phyloP scores from a whole-genome alignment of 2,329 filamentous ascomycete genomes.

The Scytalidium lignicola region DNA sequence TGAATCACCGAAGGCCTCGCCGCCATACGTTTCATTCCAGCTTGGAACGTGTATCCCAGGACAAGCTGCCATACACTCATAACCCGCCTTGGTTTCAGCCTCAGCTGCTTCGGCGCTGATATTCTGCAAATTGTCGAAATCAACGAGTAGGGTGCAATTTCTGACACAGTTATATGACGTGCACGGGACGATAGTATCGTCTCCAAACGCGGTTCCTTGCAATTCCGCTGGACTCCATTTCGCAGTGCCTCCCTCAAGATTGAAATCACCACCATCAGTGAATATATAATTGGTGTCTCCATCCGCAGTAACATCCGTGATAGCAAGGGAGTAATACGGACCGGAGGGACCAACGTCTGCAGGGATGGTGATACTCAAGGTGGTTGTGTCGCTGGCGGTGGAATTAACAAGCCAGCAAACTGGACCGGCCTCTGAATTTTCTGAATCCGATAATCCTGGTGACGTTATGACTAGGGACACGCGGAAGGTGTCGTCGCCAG shows the following conservation, averaged over 20 bases:
- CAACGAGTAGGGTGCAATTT: neutral
- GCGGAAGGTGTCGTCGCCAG: neutral
- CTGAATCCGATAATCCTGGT: neutral
- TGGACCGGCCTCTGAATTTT: neutral
- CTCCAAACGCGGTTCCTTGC: neutral
- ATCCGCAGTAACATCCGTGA: neutral
- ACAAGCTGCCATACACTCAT: neutral
- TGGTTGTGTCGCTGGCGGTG: neutral
- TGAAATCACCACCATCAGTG: neutral
- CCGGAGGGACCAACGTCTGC: neutral
- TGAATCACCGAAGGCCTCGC: neutral
- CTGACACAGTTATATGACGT: neutral
- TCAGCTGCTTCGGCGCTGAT: neutral
- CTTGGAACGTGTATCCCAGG: neutral
- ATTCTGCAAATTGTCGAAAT: neutral
- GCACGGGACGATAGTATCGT: neutral
- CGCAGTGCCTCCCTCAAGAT: neutral
- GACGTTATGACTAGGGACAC: neutral
- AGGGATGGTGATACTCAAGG: neutral
- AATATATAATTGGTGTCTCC: neutral
- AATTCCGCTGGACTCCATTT: neutral
- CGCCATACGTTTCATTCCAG: neutral
- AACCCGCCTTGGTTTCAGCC: neutral
- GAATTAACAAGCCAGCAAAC: neutral
- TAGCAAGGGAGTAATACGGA: neutral